Conservation (phyloP, 306 rosid species). For the Begonia masoniana region DNA sequence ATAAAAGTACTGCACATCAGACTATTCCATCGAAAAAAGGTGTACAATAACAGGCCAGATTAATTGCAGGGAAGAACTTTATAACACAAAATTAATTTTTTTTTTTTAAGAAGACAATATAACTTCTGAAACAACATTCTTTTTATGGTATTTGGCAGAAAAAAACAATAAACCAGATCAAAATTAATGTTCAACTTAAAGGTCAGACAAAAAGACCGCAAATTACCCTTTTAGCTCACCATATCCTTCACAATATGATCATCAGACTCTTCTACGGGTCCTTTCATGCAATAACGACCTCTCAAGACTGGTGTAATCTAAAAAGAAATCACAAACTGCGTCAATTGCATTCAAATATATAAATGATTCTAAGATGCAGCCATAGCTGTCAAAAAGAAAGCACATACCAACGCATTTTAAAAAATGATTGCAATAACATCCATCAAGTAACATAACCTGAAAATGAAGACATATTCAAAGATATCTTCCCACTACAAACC, state of each 20-base stretch:
- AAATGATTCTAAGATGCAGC: too few species aligned
- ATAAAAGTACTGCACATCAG: too few species aligned
- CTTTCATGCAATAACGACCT: conserved; percentile 33
- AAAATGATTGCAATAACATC: background rate
- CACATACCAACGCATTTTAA: background rate
- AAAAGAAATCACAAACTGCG: conserved; percentile 29
- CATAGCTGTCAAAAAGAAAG: background rate
- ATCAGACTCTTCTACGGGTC: conserved; percentile 24
- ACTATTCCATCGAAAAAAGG: too few species aligned
- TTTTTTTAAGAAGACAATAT: too few species aligned
- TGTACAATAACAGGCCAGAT: too few species aligned
- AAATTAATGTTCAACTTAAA: background rate
- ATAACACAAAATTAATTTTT: too few species aligned
- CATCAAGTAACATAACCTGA: background rate
- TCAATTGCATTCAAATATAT: conserved; percentile 8
- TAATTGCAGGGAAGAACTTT: too few species aligned
- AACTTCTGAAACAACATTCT: too few species aligned
- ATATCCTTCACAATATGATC: conserved; percentile 22
- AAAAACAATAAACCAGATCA: conserved; percentile 1
- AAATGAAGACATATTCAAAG: background rate
- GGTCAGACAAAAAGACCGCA: background rate
- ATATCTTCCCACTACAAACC: conserved; percentile 7
- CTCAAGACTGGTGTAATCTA: conserved; percentile 37
- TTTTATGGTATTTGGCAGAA: too few species aligned
- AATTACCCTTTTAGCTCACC: conserved; percentile 47